Conservation (phyloP, 495 filamentous ascomycete genomes). For the Xylaria longipes region DNA sequence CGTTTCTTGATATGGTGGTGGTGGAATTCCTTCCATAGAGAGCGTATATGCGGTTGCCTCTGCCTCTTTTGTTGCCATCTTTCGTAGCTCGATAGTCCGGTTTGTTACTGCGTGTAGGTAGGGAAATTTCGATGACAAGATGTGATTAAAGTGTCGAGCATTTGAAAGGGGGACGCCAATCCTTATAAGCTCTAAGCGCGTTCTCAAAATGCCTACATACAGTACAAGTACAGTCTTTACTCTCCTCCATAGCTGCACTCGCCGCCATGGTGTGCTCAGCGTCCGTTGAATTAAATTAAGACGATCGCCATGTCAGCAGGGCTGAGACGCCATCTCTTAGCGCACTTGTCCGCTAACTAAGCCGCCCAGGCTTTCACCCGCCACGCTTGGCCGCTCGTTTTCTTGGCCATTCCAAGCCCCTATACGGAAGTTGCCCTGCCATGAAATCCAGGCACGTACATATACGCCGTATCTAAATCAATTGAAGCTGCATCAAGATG, state of each 20-base stretch:
- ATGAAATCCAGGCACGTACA: background rate
- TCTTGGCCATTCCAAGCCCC: background rate
- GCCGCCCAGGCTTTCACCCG: too few relatives aligned
- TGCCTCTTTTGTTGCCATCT: conserved; percentile 14
- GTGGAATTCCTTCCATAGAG: background rate
- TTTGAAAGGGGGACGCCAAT: background rate
- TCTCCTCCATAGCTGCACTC: background rate
- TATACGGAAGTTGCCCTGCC: conserved; percentile 1
- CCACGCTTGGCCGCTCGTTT: too few relatives aligned
- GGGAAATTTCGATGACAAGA: background rate
- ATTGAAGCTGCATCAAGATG: background rate
- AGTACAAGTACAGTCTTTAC: background rate
- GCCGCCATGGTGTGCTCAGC: background rate
- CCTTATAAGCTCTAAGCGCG: background rate
- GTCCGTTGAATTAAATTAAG: background rate
- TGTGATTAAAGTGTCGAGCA: background rate
- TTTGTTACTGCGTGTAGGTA: background rate
- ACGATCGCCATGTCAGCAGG: background rate
- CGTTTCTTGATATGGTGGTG: conserved; percentile 20
- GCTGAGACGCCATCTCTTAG: background rate
- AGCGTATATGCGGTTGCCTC: background rate
- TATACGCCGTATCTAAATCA: conserved; percentile 8
- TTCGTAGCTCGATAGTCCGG: too few relatives aligned
- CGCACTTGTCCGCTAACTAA: background rate
- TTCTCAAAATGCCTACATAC: too few relatives aligned